These are phyloP conservation scores for Wickerhamiella qilinensis DNA, from an alignment of 805 yeast species.

Conservation along the genomic window DNA sequence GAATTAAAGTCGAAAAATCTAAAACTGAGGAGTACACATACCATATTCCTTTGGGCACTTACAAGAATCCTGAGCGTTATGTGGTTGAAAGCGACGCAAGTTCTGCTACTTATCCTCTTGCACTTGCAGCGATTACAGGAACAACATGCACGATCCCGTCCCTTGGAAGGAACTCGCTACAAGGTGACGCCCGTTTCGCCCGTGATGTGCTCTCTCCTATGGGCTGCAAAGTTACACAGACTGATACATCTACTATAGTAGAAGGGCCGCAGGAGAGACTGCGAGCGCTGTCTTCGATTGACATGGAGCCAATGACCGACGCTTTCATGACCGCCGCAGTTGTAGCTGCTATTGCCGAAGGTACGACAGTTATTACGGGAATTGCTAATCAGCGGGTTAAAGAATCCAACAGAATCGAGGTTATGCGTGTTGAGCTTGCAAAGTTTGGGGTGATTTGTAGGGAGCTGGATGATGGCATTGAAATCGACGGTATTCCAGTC, in stretches of 20 bases:
- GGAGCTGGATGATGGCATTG: slow-evolving; percentile 87
- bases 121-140: slow-evolving; percentile 93
- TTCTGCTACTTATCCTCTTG: slow-evolving; percentile 93
- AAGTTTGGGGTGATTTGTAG: slow-evolving; percentile 78
- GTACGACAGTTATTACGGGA: slow-evolving; percentile 70
- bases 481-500: slow-evolving; percentile 43
- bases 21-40: slow-evolving; percentile 66
- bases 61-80: slow-evolving; percentile 67
- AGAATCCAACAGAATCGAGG: slow-evolving; percentile 90
- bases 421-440: slow-evolving; percentile 78
- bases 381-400: slow-evolving; percentile 97
- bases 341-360: slow-evolving; percentile 80
- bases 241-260: slow-evolving; percentile 77
- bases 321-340: slow-evolving; percentile 95
- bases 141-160: slow-evolving; percentile 85
- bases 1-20: slow-evolving; percentile 58
- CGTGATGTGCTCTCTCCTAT: slow-evolving; percentile 81
- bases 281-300: slow-evolving; percentile 57
- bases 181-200: slow-evolving; percentile 96
- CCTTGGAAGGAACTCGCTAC: slow-evolving; percentile 80
- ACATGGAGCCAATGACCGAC: slow-evolving; percentile 99
- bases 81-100: slow-evolving; percentile 94
- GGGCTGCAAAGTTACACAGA: slow-evolving; percentile 85
- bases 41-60: slow-evolving; percentile 72
- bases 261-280: slow-evolving; percentile 65